Conservation (phyloP, 441 rosid species). For the Pelargonium exstipulatum region DNA sequence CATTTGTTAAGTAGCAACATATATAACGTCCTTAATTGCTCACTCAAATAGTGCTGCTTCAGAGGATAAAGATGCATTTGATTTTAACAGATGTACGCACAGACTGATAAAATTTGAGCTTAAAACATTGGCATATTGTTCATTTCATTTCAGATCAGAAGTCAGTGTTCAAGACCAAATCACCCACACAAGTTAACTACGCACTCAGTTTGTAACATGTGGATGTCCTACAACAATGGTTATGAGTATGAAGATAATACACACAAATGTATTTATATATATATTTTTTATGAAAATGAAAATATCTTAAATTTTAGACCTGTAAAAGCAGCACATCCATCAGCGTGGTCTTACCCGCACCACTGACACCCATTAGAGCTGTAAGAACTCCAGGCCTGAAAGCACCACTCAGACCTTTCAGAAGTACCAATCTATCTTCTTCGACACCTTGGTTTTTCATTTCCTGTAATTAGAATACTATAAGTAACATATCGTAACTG, state of each 20-base stretch:
- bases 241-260: too few species aligned
- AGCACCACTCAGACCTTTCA: conserved; percentile 72
- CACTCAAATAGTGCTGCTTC: too few species aligned
- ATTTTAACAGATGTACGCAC: background rate
- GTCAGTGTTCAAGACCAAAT: background rate
- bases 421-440: conserved; percentile 49
- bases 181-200: background rate
- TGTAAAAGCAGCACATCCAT: conserved; percentile 78
- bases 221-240: too few species aligned
- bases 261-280: too few species aligned
- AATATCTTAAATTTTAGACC: conserved; percentile 34
- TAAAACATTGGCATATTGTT: background rate
- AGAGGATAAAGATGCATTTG: too few species aligned
- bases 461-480: conserved; percentile 27
- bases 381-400: conserved; percentile 45
- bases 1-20: too few species aligned
- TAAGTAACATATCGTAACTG: too few species aligned
- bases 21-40: too few species aligned
- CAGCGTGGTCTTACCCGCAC: conserved; percentile 80
- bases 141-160: too few species aligned
- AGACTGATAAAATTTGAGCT: background rate
- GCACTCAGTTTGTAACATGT: background rate
- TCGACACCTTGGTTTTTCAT: conserved; percentile 51
- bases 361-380: conserved; percentile 89
- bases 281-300: background rate